Evolutionary conservation across 306 rosid genomes (phyloP).

Genomic region (Quercus engelmannii): DNA sequence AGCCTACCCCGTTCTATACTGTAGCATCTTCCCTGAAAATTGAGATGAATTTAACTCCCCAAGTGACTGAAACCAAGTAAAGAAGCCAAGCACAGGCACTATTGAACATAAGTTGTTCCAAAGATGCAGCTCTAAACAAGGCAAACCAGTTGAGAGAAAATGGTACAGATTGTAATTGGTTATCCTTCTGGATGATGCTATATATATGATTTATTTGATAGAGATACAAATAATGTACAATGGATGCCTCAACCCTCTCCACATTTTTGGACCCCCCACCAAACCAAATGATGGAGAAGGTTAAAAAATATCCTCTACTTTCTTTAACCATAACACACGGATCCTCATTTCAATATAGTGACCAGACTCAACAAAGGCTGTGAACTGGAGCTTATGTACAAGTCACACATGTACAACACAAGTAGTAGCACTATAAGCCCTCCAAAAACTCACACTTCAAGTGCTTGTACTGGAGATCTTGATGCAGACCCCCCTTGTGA

Average conservation of each 20-base stretch:
- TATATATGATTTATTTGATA: slow-evolving; percentile 18
- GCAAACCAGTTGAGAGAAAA: slow-evolving; percentile 13
- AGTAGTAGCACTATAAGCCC: background rate
- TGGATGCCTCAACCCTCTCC: background rate
- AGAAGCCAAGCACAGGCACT: background rate
- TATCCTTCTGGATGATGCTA: slow-evolving; percentile 17
- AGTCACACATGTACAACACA: background rate
- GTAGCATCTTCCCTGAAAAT: too few relatives aligned
- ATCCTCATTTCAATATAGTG: slow-evolving; percentile 2
- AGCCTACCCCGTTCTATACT: too few relatives aligned
- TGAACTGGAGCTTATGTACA: slow-evolving; percentile 22
- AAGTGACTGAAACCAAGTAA: background rate
- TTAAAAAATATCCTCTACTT: slow-evolving; percentile 33
- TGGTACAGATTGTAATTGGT: slow-evolving; percentile 14
- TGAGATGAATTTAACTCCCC: background rate
- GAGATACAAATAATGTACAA: slow-evolving; percentile 26
- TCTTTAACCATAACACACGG: slow-evolving; percentile 7
- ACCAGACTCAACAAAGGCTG: slow-evolving; percentile 12
- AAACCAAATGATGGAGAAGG: slow-evolving; percentile 21
- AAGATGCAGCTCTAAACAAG: slow-evolving; percentile 13
- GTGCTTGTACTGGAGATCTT: slow-evolving; percentile 18
- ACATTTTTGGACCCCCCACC: background rate
- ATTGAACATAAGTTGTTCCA: background rate
- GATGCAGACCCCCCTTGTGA: slow-evolving; percentile 29
- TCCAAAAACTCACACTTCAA: slow-evolving; percentile 34